phyloP scores from a whole-genome alignment of 1,284 basidiomycete species.

The Ganoderma boninense region DNA sequence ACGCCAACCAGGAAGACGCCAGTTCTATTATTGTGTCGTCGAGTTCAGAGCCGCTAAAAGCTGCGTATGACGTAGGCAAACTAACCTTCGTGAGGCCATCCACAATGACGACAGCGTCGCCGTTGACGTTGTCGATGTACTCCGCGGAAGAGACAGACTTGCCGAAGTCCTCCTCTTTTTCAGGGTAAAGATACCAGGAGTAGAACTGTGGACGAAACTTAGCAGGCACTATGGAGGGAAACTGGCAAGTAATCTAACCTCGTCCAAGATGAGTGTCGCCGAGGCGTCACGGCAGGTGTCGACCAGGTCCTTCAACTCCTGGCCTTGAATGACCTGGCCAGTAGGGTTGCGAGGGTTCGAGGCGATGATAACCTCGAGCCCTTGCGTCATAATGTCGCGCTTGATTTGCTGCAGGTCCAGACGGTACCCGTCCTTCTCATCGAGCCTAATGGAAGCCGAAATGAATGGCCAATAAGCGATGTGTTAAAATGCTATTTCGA shows the following conservation, averaged over 20 bases:
- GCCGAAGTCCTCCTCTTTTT: conserved; percentile 77
- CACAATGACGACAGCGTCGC: conserved; percentile 86
- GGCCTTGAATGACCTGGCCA: conserved; percentile 79
- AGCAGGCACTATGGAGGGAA: background rate
- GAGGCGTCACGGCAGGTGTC: conserved; percentile 69
- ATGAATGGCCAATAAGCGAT: background rate
- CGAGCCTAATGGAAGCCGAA: conserved; percentile 7
- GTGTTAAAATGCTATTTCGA: too few species aligned
- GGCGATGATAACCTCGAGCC: conserved; percentile 86
- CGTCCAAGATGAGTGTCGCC: conserved; percentile 88
- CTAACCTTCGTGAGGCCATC: conserved; percentile 92
- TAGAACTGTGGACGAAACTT: conserved; percentile 68
- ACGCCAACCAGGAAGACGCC: conserved; percentile 93
- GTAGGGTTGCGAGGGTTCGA: conserved; percentile 95
- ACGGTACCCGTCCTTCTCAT: conserved; percentile 62
- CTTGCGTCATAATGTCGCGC: conserved; percentile 83
- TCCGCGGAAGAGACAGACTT: conserved; percentile 84
- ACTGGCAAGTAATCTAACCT: conserved; percentile 55
- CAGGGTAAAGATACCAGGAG: conserved; percentile 92
- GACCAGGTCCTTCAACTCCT: conserved; percentile 86
- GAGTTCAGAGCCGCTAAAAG: background rate
- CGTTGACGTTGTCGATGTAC: conserved; percentile 88
- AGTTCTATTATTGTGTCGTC: conserved; percentile 61
- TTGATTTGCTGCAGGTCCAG: conserved; percentile 79
- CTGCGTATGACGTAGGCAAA: background rate